These are phyloP conservation scores for Plasmodiophora brassicae DNA, from an alignment of 208 protist genomes.

Conservation along the genomic window DNA sequence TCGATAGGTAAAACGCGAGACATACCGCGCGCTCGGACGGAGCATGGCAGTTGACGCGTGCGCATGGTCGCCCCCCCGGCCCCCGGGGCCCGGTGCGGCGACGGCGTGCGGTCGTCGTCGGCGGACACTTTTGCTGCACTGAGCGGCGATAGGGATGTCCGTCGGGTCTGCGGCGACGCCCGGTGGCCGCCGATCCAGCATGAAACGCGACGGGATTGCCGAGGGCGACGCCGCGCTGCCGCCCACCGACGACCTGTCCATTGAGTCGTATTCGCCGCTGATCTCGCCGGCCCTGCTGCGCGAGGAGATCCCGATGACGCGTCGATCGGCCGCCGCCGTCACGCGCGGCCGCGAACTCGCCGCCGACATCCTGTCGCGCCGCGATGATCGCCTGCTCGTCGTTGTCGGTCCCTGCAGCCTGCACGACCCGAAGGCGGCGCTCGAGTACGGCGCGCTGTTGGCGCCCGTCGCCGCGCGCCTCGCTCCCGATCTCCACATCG, in stretches of 20 bases:
- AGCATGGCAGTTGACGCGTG: too few relatives aligned
- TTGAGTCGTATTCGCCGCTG: slow-evolving; percentile 21
- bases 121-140: too few relatives aligned
- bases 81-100: too few relatives aligned
- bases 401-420: slow-evolving; percentile 69
- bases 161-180: too few relatives aligned
- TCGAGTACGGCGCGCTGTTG: slow-evolving; percentile 60
- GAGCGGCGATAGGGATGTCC: too few relatives aligned
- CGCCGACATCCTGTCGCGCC: not conserved
- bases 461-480: slow-evolving; percentile 21
- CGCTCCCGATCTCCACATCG: slow-evolving; percentile 59
- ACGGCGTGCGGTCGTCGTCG: too few relatives aligned
- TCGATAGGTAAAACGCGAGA: too few relatives aligned
- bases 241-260: slow-evolving; percentile 20
- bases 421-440: slow-evolving; percentile 63
- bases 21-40: too few relatives aligned
- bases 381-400: slow-evolving; percentile 58
- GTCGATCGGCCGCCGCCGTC: not conserved
- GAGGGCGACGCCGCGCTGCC: not conserved
- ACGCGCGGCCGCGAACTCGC: not conserved
- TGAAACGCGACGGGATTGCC: not conserved
- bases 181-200: too few relatives aligned
- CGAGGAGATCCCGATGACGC: slow-evolving; percentile 28
- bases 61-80: too few relatives aligned
- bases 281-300: slow-evolving; percentile 23